Percentiles rank a stretch among this genome's conserved stretches.
phyloP scores from a whole-genome alignment of 2,329 filamentous ascomycete species.

The Microthyrium microscopicum region DNA sequence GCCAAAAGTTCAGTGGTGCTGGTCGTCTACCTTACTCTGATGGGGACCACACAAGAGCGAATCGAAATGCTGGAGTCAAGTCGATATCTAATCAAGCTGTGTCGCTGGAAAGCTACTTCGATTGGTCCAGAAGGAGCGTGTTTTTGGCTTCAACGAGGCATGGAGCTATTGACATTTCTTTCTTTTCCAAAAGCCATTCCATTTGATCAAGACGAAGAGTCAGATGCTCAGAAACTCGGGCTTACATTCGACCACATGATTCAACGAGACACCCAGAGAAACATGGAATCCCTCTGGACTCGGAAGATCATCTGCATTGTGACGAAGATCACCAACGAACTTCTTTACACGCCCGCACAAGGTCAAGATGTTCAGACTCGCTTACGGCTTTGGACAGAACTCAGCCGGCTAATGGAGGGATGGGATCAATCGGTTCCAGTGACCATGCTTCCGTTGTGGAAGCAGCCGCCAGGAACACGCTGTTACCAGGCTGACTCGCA shows the following conservation, averaged over 20 bases:
- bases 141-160: slow-evolving; percentile 84
- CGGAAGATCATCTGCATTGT: slow-evolving; percentile 79
- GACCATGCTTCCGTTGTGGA: slow-evolving; percentile 78
- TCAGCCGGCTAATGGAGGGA: slow-evolving; percentile 67
- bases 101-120: slow-evolving; percentile 68
- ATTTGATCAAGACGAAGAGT: slow-evolving; percentile 83
- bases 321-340: slow-evolving; percentile 63
- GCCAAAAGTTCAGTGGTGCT: slow-evolving; percentile 76
- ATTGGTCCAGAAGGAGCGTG: slow-evolving; percentile 70
- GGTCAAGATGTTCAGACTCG: background rate
- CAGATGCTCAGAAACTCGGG: slow-evolving; percentile 17
- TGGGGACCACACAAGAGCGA: slow-evolving; percentile 56
- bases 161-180: slow-evolving; percentile 79
- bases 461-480: too few relatives aligned
- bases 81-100: slow-evolving; percentile 73
- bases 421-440: slow-evolving; percentile 68
- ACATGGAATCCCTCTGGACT: slow-evolving; percentile 70
- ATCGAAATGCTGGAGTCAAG: slow-evolving; percentile 84
- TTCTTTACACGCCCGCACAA: slow-evolving; percentile 30
- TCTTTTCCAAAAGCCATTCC: slow-evolving; percentile 74
- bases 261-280: slow-evolving; percentile 37
- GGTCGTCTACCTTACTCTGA: slow-evolving; percentile 90
- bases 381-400: slow-evolving; percentile 42
- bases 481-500: slow-evolving; percentile 38
- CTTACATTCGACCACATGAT: too few relatives aligned